Percentiles rank a stretch among this genome's conserved stretches.
phyloP scores from a whole-genome alignment of 352 stramenopile species.

The Phytophthora uliginosa region DNA sequence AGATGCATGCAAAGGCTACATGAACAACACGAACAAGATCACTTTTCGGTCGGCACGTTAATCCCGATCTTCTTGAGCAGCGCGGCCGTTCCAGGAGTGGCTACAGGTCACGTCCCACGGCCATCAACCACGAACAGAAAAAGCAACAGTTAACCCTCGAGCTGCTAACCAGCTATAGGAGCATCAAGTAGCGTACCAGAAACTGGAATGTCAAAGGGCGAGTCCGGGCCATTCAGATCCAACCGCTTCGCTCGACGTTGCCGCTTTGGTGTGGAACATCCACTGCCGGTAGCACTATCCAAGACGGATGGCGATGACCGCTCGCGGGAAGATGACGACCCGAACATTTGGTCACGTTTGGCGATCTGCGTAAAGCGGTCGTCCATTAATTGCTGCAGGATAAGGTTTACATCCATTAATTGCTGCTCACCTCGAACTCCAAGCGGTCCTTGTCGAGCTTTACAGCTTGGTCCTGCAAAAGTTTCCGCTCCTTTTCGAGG shows the following conservation, averaged over 20 bases:
- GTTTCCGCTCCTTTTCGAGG: constrained; percentile 51
- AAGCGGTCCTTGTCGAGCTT: constrained; percentile 75
- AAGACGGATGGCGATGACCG: constrained; percentile 11
- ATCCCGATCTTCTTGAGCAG: constrained; percentile 59
- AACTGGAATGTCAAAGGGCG: constrained; percentile 51
- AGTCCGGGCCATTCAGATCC: constrained; percentile 22
- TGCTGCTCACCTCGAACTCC: constrained; percentile 59
- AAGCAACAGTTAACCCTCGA: background rate
- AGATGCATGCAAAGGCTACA: constrained; percentile 3
- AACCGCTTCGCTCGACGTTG: constrained; percentile 26
- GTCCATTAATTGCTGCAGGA: no score
- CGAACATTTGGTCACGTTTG: constrained; percentile 51
- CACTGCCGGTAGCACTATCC: constrained; percentile 3
- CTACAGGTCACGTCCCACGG: constrained; percentile 23
- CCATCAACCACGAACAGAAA: constrained; percentile 18
- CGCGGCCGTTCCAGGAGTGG: constrained; percentile 47
- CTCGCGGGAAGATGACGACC: constrained; percentile 8
- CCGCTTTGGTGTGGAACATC: constrained; percentile 25
- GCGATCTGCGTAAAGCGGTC: constrained; percentile 36
- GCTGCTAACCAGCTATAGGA: background rate
- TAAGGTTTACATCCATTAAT: constrained; percentile 22
- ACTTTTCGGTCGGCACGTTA: constrained; percentile 41
- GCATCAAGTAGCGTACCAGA: constrained; percentile 38
- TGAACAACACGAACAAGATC: constrained; percentile 8
- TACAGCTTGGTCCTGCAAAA: constrained; percentile 59